Conservation (phyloP, 768 basidiomycete genomes). For the Boletus edulis region DNA sequence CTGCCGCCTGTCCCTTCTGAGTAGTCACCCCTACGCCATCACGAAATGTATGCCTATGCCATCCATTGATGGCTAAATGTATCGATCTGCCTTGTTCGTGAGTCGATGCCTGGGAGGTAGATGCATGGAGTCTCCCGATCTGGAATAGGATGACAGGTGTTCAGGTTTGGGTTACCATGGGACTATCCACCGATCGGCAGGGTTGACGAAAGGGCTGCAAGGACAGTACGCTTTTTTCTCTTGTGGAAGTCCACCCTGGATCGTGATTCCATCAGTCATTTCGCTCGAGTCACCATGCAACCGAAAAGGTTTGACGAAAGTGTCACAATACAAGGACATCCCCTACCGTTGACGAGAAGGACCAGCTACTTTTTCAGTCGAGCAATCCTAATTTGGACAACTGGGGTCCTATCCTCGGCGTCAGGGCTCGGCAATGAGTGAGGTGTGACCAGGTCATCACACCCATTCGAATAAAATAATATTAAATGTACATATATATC, state of each 20-base stretch:
- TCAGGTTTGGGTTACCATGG: conserved; percentile 1
- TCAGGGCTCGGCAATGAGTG: too few species aligned
- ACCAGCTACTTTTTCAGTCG: too few species aligned
- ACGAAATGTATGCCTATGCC: neutral
- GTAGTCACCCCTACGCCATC: neutral
- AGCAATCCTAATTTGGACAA: too few species aligned
- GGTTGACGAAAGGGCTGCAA: neutral
- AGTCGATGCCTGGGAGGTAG: too few species aligned
- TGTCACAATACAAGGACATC: neutral
- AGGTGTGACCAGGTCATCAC: too few species aligned
- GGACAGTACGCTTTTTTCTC: neutral
- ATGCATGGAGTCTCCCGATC: too few species aligned
- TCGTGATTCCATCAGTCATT: conserved; percentile 2
- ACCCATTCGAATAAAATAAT: too few species aligned
- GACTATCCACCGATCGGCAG: neutral
- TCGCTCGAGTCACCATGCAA: neutral
- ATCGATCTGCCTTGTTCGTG: neutral
- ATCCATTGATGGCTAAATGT: neutral
- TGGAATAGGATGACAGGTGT: too few species aligned
- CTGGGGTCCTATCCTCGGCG: too few species aligned
- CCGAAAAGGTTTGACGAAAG: neutral
- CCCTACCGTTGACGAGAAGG: too few species aligned
- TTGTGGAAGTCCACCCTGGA: neutral
- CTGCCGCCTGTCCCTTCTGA: conserved; percentile 11
- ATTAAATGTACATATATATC: too few species aligned